Evolutionary conservation across 1,139 yeast genomes (phyloP).

Genomic region (Lodderomyces elongisporus): DNA sequence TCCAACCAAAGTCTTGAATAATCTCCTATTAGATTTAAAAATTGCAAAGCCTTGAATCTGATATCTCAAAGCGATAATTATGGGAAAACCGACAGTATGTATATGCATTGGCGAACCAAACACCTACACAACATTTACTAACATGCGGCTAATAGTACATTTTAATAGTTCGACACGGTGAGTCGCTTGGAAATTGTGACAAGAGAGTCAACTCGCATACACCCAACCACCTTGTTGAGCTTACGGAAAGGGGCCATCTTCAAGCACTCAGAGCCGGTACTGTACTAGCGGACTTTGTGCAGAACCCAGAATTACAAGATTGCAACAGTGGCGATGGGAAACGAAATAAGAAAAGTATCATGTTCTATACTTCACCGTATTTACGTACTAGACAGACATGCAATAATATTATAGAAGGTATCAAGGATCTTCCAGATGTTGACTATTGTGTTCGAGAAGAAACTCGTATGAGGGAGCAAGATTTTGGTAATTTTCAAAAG

Average conservation of each 20-base stretch:
- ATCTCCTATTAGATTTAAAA: too few species aligned
- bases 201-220: slow-evolving; percentile 69
- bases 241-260: slow-evolving; percentile 62
- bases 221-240: slow-evolving; percentile 73
- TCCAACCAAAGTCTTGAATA: too few species aligned
- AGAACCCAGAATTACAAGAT: slow-evolving; percentile 36
- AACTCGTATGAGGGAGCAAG: slow-evolving; percentile 89
- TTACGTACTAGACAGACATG: slow-evolving; percentile 77
- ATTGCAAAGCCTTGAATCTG: too few species aligned
- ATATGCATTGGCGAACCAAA: too few species aligned
- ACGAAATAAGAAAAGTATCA: slow-evolving; percentile 27
- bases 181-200: slow-evolving; percentile 83
- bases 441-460: slow-evolving; percentile 66
- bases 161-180: slow-evolving; percentile 82
- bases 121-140: too few species aligned
- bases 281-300: slow-evolving; percentile 48
- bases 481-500: slow-evolving; percentile 87
- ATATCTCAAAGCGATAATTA: too few species aligned
- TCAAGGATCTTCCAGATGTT: slow-evolving; percentile 47
- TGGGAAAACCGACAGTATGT: not conserved
- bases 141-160: too few species aligned
- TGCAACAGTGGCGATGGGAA: slow-evolving; percentile 2
- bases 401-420: slow-evolving; percentile 57
- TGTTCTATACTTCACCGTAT: slow-evolving; percentile 83
- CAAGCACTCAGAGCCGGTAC: slow-evolving; percentile 70